Percentiles rank a stretch among this genome's conserved stretches.
Evolutionary conservation across 2,329 filamentous ascomycete species (phyloP).

Genomic region (Proliferodiscus dingleyae): DNA sequence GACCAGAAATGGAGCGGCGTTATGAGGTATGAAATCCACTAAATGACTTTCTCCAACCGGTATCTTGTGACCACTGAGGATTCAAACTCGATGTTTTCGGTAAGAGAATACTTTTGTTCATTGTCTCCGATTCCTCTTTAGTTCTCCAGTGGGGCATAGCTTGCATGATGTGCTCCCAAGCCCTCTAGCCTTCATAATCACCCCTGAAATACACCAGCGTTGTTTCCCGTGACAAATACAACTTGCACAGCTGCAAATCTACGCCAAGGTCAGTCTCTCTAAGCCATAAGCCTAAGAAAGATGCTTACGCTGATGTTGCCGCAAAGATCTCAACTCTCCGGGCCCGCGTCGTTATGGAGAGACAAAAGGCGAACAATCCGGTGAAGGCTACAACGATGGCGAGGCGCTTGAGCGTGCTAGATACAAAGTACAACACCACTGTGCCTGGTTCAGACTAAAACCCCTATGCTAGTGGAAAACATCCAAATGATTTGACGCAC

Average conservation of each 20-base stretch:
- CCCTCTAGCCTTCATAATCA: neutral
- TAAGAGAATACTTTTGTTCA: neutral
- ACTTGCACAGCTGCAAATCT: neutral
- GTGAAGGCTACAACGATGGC: too few species aligned
- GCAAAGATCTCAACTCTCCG: neutral
- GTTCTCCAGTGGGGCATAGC: too few species aligned
- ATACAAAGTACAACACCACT: too few species aligned
- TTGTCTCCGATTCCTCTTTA: neutral
- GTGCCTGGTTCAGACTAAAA: too few species aligned
- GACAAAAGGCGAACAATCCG: neutral
- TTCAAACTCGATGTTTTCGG: neutral
- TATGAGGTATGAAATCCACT: neutral
- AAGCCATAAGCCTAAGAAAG: neutral
- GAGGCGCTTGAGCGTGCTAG: too few species aligned
- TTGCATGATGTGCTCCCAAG: too few species aligned
- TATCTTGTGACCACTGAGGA: neutral
- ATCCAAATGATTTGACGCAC: too few species aligned
- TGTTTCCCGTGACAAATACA: neutral
- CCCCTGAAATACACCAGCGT: neutral
- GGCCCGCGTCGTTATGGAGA: neutral
- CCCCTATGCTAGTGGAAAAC: too few species aligned
- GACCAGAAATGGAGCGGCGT: constrained; percentile 5
- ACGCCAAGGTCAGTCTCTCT: neutral
- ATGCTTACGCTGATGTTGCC: neutral
- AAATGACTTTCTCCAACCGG: neutral